Conservation (phyloP, 202 grass and related monocot species). For the Saccharum hybrid region DNA sequence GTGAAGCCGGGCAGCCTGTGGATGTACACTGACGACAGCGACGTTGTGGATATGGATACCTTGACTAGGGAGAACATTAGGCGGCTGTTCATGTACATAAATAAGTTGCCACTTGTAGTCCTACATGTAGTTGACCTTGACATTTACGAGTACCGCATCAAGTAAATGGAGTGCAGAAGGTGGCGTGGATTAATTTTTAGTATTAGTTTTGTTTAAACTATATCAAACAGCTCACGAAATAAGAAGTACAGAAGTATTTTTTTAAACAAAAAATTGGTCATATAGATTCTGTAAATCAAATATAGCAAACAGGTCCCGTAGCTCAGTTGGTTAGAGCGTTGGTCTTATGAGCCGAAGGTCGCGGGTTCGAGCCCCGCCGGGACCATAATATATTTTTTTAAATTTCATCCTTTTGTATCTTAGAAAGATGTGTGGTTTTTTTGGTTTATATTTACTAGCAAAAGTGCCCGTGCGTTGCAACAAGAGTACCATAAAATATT, state of each 20-base stretch:
- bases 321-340: slow-evolving; percentile 99
- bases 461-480: too few species aligned
- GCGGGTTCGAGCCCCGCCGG: slow-evolving; percentile 82
- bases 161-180: slow-evolving; percentile 8
- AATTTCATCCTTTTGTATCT: too few species aligned
- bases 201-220: too few species aligned
- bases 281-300: too few species aligned
- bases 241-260: too few species aligned
- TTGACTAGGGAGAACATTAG: slow-evolving; percentile 57
- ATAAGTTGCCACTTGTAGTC: slow-evolving; percentile 58
- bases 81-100: slow-evolving; percentile 65
- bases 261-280: too few species aligned
- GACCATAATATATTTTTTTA: too few species aligned
- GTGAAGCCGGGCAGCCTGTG: slow-evolving; percentile 53
- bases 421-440: too few species aligned
- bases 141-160: slow-evolving; percentile 54
- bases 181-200: too few species aligned
- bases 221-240: too few species aligned
- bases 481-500: too few species aligned
- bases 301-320: slow-evolving; percentile 50
- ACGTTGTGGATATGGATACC: slow-evolving; percentile 57
- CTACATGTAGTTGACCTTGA: slow-evolving; percentile 58
- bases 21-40: slow-evolving; percentile 49
- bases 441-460: too few species aligned
- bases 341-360: slow-evolving; percentile 98